Evolutionary conservation across 441 rosid genomes (phyloP), one percentile per base, ranked within the genome.

Genomic region (Metrosideros polymorpha): DNA sequence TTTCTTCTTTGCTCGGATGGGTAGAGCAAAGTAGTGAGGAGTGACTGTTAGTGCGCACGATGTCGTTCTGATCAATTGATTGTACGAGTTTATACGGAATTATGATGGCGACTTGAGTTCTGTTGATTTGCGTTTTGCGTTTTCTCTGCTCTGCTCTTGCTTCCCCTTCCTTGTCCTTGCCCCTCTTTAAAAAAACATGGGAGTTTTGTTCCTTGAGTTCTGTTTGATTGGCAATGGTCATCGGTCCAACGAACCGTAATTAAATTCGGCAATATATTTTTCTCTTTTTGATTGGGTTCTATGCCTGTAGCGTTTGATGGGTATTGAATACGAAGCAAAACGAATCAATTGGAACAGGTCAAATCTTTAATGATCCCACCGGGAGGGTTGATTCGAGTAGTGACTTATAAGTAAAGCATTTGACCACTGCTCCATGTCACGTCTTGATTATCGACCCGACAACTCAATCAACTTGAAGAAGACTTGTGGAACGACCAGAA

Each of bases 1-100:
- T 35, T 66, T 12, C n/a, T 22, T 66, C 0, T 35, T 19, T 9
- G 35, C 27, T 66, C 45, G 45, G 79, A 66, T 66, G 45, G 47
- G 47, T 35, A 0, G 79, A 22, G 79, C 79, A 9, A 0, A 35
- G 79, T 0, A 22, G 7, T 1, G 47, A 66, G 47, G 5, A 10
- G 25, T 35, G 24, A 63, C 14, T 32, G 76, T 6, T 6, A 4
- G 76, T 63, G 76, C 76, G 76, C 76, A 63, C 43, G 25, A 63
- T 19, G 7, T 63, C 27, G 25, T 19, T 35, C 22, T 35, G n/a
- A 66, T 66, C 47, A 35, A 35, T 66, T 66, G 79, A 66, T 66
- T 35, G 47, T 35, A 66, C 79, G 10, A 19, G 2, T 35, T 35
- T 66, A 66, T 22, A 1, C 45, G 9, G 15, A 1, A 66, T 35